Percentiles rank a stretch among this genome's conserved stretches.
These are phyloP conservation scores for Fistulifera solaris DNA, from an alignment of 108 stramenopile species.

Conservation along the genomic window DNA sequence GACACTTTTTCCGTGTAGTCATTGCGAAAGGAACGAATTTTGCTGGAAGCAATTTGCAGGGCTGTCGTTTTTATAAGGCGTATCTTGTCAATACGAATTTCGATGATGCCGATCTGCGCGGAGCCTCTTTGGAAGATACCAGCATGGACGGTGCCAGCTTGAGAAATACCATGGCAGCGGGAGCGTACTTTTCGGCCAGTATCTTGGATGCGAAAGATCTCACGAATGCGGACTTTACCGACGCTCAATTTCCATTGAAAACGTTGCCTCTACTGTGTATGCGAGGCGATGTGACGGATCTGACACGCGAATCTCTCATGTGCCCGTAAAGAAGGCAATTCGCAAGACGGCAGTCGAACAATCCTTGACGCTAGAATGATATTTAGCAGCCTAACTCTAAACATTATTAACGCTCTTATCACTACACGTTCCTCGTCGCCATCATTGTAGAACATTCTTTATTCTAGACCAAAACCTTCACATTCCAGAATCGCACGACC, in stretches of 20 bases:
- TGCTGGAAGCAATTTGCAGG: constrained; percentile 60
- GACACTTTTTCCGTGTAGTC: constrained; percentile 5
- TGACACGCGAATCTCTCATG: constrained; percentile 84
- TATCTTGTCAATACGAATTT: constrained; percentile 73
- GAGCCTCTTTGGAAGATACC: constrained; percentile 74
- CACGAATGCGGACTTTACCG: constrained; percentile 76
- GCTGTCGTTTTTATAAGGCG: constrained; percentile 85
- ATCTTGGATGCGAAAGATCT: constrained; percentile 48
- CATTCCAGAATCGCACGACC: constrained; percentile 67
- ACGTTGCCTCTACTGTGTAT: constrained; percentile 54
- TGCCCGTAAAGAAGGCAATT: constrained; percentile 32
- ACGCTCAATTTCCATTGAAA: constrained; percentile 73
- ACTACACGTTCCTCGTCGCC: no score
- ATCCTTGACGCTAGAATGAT: background rate
- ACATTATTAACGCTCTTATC: no score
- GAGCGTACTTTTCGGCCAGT: constrained; percentile 63
- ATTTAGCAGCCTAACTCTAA: no score
- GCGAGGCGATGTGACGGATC: constrained; percentile 76
- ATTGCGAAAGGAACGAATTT: constrained; percentile 75
- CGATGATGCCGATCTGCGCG: constrained; percentile 58
- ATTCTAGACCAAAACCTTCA: constrained; percentile 70
- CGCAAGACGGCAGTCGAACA: background rate
- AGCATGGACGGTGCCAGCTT: constrained; percentile 71
- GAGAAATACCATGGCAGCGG: constrained; percentile 47
- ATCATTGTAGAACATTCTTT: constrained; percentile 1